Base-by-base conservation (phyloP, 2,329 filamentous ascomycete genomes). In the Microcera coccophila region DNA sequence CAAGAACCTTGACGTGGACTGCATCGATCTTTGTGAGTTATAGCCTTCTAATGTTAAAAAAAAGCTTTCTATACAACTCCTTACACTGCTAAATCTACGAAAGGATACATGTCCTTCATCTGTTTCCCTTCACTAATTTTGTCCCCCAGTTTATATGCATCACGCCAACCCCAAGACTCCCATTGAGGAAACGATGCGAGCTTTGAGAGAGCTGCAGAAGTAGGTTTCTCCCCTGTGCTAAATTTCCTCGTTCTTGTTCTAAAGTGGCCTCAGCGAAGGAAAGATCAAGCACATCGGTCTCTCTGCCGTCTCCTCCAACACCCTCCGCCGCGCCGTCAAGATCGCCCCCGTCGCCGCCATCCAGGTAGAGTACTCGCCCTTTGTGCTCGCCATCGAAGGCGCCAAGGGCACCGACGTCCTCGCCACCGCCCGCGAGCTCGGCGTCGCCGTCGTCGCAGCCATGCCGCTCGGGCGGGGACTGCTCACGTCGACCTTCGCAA, bases 391-490 rank as follows among this genome's bases (percentile, higher is more conserved):
- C 33, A 78, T 85, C 49, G 81, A 85, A 56, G 70, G 68, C n/a
- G 60, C 62, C 7, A 58, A 62, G 0, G 45, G 42, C 12, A 72
- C 70, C 2, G 57, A 70, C 29, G 60, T 82, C 2, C 61, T 81
- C 2, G 61, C 67, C 22, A 76, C 78, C 0, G 72, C 68, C 39
- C 68, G 73, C 16, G 76, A 81, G 54, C 70, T 82, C 5, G 78
- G 77, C 2, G 64, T 78, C 1, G 64, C 75, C 1, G 63, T 76
- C 9, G 69, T 83, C 2, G 71, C 74, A 3, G 81, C 78, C 60
- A 72, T 70, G 8, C 79, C 79, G 2, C 69, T 82, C 8, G 78
- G 78, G 7, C 70, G 77, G 1, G 79, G 79, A 7, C 62, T 82
- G 45, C 54, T 82, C 16, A 72, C 73, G 1, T 16, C 19, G 8